Conservation (phyloP, 2,329 filamentous ascomycete genomes). For the Colletotrichum tofieldiae region DNA sequence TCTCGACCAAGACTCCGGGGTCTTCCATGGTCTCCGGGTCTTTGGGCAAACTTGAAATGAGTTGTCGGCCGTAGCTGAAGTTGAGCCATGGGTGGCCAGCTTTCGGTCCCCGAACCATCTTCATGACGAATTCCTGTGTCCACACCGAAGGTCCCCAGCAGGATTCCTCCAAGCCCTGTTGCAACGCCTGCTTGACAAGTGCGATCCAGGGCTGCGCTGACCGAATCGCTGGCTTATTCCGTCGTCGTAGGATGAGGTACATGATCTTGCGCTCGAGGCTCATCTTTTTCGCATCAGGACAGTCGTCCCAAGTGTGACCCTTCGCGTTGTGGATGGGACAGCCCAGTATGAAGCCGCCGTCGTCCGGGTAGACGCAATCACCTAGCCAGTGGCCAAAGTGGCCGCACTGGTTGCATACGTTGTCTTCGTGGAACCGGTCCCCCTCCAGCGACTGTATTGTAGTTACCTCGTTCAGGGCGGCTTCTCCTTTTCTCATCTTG, state of each 20-base stretch:
- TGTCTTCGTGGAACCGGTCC: not conserved
- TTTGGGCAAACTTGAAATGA: not conserved
- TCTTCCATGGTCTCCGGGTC: conserved; percentile 9
- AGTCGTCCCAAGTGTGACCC: conserved; percentile 8
- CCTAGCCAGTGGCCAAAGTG: conserved; percentile 15
- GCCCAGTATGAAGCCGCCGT: conserved; percentile 6
- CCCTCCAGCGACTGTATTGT: not conserved
- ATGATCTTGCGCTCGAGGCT: conserved; percentile 2
- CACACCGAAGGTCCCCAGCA: conserved; percentile 10
- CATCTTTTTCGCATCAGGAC: not conserved
- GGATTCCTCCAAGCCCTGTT: not conserved
- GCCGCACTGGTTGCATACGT: conserved; percentile 3
- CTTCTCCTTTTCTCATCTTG: conserved; percentile 3
- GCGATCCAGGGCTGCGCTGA: conserved; percentile 5
- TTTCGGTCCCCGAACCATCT: not conserved
- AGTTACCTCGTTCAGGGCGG: not conserved
- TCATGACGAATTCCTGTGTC: conserved; percentile 7
- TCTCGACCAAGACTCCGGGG: not conserved
- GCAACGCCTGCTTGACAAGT: not conserved
- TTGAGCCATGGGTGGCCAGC: conserved; percentile 2
- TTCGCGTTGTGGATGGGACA: conserved; percentile 16
- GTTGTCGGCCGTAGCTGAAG: not conserved
- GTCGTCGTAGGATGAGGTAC: not conserved
- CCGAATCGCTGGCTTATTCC: conserved; percentile 12
- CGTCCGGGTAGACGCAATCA: conserved; percentile 14